Evolutionary conservation across 2,329 filamentous ascomycete genomes (phyloP).

Genomic region (Phialophora verrucosa): DNA sequence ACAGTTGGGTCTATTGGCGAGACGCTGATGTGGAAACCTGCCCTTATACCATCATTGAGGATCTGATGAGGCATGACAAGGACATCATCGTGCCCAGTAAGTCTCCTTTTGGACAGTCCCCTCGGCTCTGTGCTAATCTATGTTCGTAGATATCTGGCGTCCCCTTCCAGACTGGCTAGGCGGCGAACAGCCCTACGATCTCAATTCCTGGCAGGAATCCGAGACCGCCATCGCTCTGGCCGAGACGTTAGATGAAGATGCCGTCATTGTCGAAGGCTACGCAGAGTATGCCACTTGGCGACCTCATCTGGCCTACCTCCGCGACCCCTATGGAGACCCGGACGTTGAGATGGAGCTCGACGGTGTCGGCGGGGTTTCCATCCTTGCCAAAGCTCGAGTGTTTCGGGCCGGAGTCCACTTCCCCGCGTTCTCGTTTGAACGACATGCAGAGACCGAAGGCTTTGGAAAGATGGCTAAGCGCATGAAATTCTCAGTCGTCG

Average conservation of each 20-base stretch:
- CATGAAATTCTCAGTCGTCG: slow-evolving; percentile 94
- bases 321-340: slow-evolving; percentile 94
- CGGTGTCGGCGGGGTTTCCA: slow-evolving; percentile 89
- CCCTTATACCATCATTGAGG: slow-evolving; percentile 93
- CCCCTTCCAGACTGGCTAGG: slow-evolving; percentile 99
- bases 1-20: slow-evolving; percentile 99
- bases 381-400: slow-evolving; percentile 92
- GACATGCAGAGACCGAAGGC: slow-evolving; percentile 96
- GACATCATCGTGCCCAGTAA: slow-evolving; percentile 97
- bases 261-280: slow-evolving; percentile 98
- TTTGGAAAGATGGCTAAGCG: slow-evolving; percentile 99
- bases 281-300: slow-evolving; percentile 99
- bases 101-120: slow-evolving; percentile 48
- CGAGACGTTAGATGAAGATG: slow-evolving; percentile 94
- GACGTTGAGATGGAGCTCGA: slow-evolving; percentile 99
- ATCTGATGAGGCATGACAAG: slow-evolving; percentile 98
- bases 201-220: slow-evolving; percentile 99
- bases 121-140: slow-evolving; percentile 8
- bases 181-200: slow-evolving; percentile 95
- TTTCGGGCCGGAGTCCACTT: slow-evolving; percentile 97
- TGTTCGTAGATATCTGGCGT: slow-evolving; percentile 83
- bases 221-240: slow-evolving; percentile 93
- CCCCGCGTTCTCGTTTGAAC: slow-evolving; percentile 97
- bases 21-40: slow-evolving; percentile 98
- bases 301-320: slow-evolving; percentile 92